Conservation (phyloP, 2,329 filamentous ascomycete species). For the Fusarium denticulatum region DNA sequence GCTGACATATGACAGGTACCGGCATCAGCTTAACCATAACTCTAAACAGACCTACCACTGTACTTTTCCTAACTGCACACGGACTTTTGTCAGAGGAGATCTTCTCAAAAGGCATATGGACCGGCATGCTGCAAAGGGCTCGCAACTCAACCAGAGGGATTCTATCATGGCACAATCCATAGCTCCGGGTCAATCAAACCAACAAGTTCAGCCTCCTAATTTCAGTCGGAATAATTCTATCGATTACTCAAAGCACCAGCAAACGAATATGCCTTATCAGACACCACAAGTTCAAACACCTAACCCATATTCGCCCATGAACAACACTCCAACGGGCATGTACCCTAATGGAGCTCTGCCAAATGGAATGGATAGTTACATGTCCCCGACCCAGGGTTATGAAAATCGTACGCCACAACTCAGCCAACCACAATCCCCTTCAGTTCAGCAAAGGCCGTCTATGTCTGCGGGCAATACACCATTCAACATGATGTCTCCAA, state of each 20-base stretch:
- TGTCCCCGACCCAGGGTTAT: conserved; percentile 52
- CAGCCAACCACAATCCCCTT: conserved; percentile 48
- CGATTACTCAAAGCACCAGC: conserved; percentile 52
- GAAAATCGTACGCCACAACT: conserved; percentile 42
- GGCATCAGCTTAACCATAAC: conserved; percentile 94
- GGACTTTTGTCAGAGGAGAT: conserved; percentile 93
- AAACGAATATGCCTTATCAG: conserved; percentile 56
- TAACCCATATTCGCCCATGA: conserved; percentile 59
- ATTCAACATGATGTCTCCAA: conserved; percentile 65
- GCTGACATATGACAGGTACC: conserved; percentile 63
- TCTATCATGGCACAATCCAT: conserved; percentile 56
- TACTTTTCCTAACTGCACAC: conserved; percentile 89
- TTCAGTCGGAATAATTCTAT: conserved; percentile 53
- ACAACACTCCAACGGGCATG: conserved; percentile 53
- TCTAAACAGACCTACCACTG: conserved; percentile 96
- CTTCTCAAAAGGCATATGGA: conserved; percentile 87
- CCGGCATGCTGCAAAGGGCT: conserved; percentile 81
- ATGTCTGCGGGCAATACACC: conserved; percentile 59
- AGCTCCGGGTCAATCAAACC: conserved; percentile 47
- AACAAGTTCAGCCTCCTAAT: conserved; percentile 54
- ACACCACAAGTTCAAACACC: conserved; percentile 56
- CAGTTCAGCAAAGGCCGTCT: conserved; percentile 56
- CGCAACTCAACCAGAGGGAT: conserved; percentile 79
- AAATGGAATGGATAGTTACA: conserved; percentile 55
- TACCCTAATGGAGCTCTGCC: conserved; percentile 41